phyloP scores from a whole-genome alignment of 2,329 filamentous ascomycete genomes.

The Coniochaeta ligniaria region DNA sequence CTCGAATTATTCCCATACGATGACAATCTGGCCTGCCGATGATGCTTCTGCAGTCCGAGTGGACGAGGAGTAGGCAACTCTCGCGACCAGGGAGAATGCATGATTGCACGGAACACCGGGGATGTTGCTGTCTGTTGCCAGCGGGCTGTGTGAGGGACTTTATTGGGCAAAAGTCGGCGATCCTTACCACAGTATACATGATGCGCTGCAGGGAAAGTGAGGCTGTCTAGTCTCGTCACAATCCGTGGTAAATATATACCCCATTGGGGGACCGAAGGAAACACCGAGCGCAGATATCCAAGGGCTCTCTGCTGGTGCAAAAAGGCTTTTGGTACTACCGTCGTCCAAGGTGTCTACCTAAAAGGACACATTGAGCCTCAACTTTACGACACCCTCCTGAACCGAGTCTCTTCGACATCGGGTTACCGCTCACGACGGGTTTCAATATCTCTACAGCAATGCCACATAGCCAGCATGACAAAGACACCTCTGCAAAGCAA shows the following conservation, averaged over 20 bases:
- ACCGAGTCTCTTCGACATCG: background rate
- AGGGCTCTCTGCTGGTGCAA: background rate
- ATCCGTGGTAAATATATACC: background rate
- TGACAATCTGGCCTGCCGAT: background rate
- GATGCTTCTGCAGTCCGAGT: background rate
- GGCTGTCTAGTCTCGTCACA: background rate
- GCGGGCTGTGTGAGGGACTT: background rate
- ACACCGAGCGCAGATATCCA: background rate
- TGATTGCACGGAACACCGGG: background rate
- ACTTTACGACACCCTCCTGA: background rate
- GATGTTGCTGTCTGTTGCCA: background rate
- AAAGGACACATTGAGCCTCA: background rate
- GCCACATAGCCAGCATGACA: constrained; percentile 1
- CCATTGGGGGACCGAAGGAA: background rate
- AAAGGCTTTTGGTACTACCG: background rate
- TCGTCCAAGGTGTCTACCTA: background rate
- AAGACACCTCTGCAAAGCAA: background rate
- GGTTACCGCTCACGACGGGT: background rate
- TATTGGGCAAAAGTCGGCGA: background rate
- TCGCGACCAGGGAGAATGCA: background rate
- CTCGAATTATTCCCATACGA: background rate
- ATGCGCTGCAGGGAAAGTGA: background rate
- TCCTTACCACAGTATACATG: too few relatives aligned
- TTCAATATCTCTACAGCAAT: background rate
- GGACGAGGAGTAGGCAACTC: background rate